Evolutionary conservation across 768 basidiomycete species (phyloP).

Genomic region (Boletus subparvulus): DNA sequence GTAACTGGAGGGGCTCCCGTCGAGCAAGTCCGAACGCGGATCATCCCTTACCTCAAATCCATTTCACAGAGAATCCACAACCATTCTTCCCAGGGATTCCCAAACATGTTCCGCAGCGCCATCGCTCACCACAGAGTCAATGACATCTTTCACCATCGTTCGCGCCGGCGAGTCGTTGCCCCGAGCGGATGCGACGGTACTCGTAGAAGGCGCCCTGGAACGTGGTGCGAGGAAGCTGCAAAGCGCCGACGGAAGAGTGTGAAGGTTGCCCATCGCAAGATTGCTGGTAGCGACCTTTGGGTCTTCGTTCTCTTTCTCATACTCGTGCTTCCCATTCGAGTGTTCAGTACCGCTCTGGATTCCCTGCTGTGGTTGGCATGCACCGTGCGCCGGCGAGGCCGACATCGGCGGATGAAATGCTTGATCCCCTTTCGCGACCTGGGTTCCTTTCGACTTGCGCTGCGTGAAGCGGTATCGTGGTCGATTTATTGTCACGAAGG

Average conservation of each 20-base stretch:
- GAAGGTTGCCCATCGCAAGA: neutral
- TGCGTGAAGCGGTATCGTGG: constrained; percentile 20
- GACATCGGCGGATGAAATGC: neutral
- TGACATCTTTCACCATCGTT: neutral
- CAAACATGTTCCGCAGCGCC: constrained; percentile 11
- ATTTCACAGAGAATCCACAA: constrained; percentile 13
- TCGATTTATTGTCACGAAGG: constrained; percentile 23
- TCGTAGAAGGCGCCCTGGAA: constrained; percentile 23
- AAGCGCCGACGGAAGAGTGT: constrained; percentile 8
- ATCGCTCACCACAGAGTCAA: neutral
- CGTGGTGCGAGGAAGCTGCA: constrained; percentile 12
- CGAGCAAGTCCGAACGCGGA: neutral
- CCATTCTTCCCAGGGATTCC: constrained; percentile 28
- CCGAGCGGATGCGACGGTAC: constrained; percentile 17
- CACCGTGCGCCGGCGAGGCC: neutral
- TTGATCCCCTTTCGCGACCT: neutral
- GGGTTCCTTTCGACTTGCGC: constrained; percentile 10
- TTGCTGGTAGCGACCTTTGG: neutral
- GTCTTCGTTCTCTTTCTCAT: constrained; percentile 6
- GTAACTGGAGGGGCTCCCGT: no score
- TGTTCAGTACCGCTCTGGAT: neutral
- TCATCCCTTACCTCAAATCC: neutral
- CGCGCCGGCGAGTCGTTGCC: neutral
- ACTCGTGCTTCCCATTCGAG: neutral
- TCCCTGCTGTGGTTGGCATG: neutral